A percentile compares a stretch with the other conserved stretches of the same genome.
phyloP scores from a whole-genome alignment of 2,329 filamentous ascomycete species.

The Eutypa lata region DNA sequence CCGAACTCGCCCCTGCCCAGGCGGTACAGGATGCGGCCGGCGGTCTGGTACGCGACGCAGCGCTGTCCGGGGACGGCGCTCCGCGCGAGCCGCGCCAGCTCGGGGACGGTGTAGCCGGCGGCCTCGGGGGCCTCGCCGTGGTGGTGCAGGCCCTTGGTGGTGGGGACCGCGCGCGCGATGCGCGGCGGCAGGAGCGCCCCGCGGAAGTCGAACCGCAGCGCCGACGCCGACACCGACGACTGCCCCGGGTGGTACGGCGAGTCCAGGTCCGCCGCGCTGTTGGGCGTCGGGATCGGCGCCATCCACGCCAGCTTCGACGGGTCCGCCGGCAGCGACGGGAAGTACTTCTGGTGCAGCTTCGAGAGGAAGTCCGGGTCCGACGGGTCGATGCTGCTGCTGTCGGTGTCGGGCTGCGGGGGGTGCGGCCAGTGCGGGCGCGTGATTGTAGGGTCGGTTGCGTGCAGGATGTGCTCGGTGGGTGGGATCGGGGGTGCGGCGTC shows the following conservation, averaged over 20 bases:
- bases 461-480: constrained; percentile 14
- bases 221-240: constrained; percentile 66
- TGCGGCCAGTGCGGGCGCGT: constrained; percentile 57
- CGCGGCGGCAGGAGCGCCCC: constrained; percentile 77
- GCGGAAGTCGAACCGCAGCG: constrained; percentile 84
- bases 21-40: constrained; percentile 81
- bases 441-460: constrained; percentile 11
- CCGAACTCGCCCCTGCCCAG: constrained; percentile 73
- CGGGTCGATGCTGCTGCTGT: constrained; percentile 68
- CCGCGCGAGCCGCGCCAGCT: constrained; percentile 76
- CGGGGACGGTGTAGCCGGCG: constrained; percentile 88
- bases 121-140: constrained; percentile 90
- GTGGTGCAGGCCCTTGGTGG: constrained; percentile 81
- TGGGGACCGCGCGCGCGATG: constrained; percentile 69
- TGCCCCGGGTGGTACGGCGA: constrained; percentile 82
- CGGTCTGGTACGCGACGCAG: constrained; percentile 86
- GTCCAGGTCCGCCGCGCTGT: constrained; percentile 62
- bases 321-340: constrained; percentile 81
- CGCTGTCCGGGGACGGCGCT: constrained; percentile 82
- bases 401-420: constrained; percentile 42
- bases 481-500: constrained; percentile 19
- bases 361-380: constrained; percentile 77
- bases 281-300: constrained; percentile 64
- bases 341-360: constrained; percentile 88
- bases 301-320: constrained; percentile 89